Evolutionary conservation across 192 early-diverging fungal species (phyloP), one percentile per base, ranked within the genome.

Genomic region (Oehlia diaphana): DNA sequence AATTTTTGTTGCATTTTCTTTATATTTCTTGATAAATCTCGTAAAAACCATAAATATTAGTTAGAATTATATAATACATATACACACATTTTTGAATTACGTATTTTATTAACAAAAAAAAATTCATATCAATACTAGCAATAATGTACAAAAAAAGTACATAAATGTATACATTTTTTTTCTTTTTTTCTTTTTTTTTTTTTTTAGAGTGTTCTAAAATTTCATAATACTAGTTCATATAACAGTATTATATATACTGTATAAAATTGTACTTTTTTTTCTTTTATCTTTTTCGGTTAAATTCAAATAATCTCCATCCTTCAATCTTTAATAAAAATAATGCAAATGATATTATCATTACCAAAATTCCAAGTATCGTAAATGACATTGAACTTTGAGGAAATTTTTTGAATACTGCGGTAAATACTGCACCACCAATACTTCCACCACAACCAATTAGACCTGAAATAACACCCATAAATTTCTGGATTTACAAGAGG

Each of bases 361-460:
- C 84, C 31, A 83, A 44, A 64, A 78, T 80, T n/a, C 90, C 90
- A 77, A 88, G 83, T 63, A 90, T 81, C 42, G 82, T 63, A 71
- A 89, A 91, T 6, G 78, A 81, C 33, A 26, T 71, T 21, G 72
- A 66, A 9, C 67, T 83, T 44, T 83, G 68, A 37, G 12, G 21
- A 81, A 83, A 88, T n/a, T 49, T 16, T 33, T 82, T 82, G 82
- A 90, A 91, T 31, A 91, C 65, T 6, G 82, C 79, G 42, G 80
- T 85, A 81, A 92, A 92, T 6, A 90, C 28, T 16, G 88, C 82
- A 4, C 90, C 91, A 7, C 91, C 91, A 31, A 89, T 13, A 63
- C 86, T 92, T 31, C 91, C 91, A 26, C 87, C 89, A 12, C 91
- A 88, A 19, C 91, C 91, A 67, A 92, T 80, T 35, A 92, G 81